phyloP scores from a whole-genome alignment of 2,329 filamentous ascomycete species.

The Xylariaceae sp. region DNA sequence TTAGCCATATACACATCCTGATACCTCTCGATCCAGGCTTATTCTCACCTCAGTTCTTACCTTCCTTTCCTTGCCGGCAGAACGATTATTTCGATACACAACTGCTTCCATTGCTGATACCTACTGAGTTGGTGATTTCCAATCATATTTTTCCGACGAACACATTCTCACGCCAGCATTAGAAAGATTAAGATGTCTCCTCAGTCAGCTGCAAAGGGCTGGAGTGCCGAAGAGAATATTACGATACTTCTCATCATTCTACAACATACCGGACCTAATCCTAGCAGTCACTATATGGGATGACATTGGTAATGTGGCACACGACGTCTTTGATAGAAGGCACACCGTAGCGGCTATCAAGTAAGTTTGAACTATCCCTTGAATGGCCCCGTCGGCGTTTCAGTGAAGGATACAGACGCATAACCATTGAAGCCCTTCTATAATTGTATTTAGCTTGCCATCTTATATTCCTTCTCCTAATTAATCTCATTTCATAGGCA shows the following conservation, averaged over 20 bases:
- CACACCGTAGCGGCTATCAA: background rate
- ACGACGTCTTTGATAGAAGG: background rate
- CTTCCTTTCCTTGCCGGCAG: no score
- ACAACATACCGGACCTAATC: slow-evolving; percentile 3
- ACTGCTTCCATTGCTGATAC: no score
- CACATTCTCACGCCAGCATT: background rate
- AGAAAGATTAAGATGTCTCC: background rate
- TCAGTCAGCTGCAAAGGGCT: background rate
- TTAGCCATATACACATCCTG: no score
- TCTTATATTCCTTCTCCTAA: slow-evolving; percentile 1
- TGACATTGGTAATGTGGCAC: slow-evolving; percentile 1
- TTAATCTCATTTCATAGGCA: slow-evolving; percentile 9
- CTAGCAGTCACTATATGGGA: slow-evolving; percentile 12
- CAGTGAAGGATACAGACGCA: no score
- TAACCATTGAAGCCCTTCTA: no score
- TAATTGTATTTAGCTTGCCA: no score
- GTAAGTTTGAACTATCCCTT: slow-evolving; percentile 6
- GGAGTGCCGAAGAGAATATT: slow-evolving; percentile 2
- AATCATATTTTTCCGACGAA: background rate
- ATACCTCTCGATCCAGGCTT: no score
- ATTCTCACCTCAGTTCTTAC: no score
- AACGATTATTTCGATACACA: no score
- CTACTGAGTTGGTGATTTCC: no score
- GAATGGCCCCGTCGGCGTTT: background rate
- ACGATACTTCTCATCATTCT: slow-evolving; percentile 12